Evolutionary conservation across 345 rosid genomes (phyloP).

Genomic region (Lagerstroemia speciosa): DNA sequence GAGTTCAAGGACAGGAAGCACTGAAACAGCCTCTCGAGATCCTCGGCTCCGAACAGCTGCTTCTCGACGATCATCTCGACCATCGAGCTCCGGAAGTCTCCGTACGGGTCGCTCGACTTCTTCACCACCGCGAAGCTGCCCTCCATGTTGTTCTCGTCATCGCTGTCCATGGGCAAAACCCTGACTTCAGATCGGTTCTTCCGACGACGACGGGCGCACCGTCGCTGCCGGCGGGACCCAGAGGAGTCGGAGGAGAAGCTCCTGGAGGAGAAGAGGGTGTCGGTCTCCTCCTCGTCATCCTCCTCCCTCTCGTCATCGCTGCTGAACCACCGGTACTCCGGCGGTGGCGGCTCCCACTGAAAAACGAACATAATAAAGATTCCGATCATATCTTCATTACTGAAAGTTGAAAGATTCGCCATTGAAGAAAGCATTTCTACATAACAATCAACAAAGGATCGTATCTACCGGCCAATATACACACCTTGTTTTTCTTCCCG

Average conservation of each 20-base stretch:
- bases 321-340: conserved; percentile 26
- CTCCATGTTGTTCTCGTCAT: conserved; percentile 22
- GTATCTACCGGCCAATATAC: background rate
- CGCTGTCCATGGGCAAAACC: conserved; percentile 18
- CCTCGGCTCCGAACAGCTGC: conserved; percentile 48
- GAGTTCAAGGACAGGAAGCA: conserved; percentile 70
- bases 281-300: conserved; percentile 26
- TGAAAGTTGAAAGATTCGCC: too few species aligned
- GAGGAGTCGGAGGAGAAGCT: conserved; percentile 60
- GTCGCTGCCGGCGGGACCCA: conserved; percentile 11
- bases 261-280: conserved; percentile 51
- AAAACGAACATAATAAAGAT: background rate
- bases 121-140: conserved; percentile 85
- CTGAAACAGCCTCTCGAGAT: conserved; percentile 54
- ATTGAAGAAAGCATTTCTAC: too few species aligned
- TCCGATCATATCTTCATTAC: too few species aligned
- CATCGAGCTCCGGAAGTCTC: conserved; percentile 72
- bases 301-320: conserved; percentile 45
- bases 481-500: conserved; percentile 1
- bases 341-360: background rate
- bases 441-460: background rate
- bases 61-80: conserved; percentile 81
- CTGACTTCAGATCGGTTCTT: conserved; percentile 11
- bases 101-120: conserved; percentile 58
- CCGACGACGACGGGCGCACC: background rate